Base-by-base conservation (phyloP, 768 basidiomycete genomes). In the Nidula microcarpa region DNA sequence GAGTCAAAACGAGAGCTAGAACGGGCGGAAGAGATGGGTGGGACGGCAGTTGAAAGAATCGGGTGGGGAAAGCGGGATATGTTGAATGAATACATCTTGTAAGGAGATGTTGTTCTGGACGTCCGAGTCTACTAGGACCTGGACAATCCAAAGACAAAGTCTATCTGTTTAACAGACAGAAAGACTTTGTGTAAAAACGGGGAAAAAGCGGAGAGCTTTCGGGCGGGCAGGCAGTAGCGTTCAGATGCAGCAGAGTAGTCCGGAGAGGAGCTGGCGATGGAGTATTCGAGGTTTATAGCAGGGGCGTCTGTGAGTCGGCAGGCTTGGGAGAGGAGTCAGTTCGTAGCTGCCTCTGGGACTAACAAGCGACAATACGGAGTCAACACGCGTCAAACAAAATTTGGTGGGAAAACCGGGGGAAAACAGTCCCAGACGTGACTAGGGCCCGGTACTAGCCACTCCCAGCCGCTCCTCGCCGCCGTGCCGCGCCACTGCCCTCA, bases 101-200 rank as follows among this genome's bases (percentile, higher is more conserved):
- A 52, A 60, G 56, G 53, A 52, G 61, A 44, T 56, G 65, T 63
- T 36, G 51, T 54, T 64, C 23, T 30, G 74, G 74, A 72, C 61
- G 65, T 60, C 72, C 71, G 60, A 74, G 61, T 61, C 67, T 68
- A 64, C 66, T 68, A 64, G 17, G 70, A 76, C 72, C 69, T 74
- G 79, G 68, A 70, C 68, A 55, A 76, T 74, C 74, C 73, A 56
- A 60, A 62, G 53, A 65, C 67, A 70, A 67, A 69, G 68, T 64
- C 68, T 66, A 57, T 65, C 75, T 74, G 69, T 58, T 55, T 44
- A 43, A 54, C 67, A 66, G 64, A 61, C 59, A 59, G 62, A 48
- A 11, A 60, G 62, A 62, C 63, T 59, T 7, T 52, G 62, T 57
- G 57, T 50, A 41, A 32, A 17, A 48, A 32, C 53, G 41, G 34